Evolutionary conservation across 192 early-diverging fungal genomes (phyloP), one percentile per base, ranked within the genome.

Genomic region (Dispira parvispora): DNA sequence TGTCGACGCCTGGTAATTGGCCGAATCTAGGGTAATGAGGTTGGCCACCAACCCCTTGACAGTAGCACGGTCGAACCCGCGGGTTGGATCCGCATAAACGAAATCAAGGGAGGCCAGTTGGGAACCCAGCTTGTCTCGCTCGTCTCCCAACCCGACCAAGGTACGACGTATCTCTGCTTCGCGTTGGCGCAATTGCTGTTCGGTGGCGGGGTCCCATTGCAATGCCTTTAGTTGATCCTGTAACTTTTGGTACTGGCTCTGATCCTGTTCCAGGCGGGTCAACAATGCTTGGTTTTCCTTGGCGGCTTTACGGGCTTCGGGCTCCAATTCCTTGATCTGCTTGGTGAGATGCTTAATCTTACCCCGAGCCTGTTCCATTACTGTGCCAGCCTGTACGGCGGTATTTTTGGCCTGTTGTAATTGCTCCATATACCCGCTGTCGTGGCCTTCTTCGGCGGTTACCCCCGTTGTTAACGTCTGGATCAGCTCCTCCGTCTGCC

Each of bases 381-480:
- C 68, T 1, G 87, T 88, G 1, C 77, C 78, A 3, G 88, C 80
- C 25, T 83, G 71, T 23, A 72, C 77, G 10, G 76, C 80, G 14
- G 72, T 75, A 46, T 78, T 82, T 63, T 86, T 87, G 28, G 82
- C 84, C 52, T 79, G 82, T 69, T 89, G 82, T n/a, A 99, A 72
- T 67, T 97, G 96, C 73, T 96, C 88, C 84, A 92, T 85, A 63
- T 95, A 99, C 2, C 96, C 92, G 66, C 87, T 90, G 62, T 99
- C 90, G 62, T 92, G 84, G 8, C 94, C 92, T 67, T 94, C 90
- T 52, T 85, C 82, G 3, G 91, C 82, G 16, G 94, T 79, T 32
- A 99, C 71, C 25, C 96, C 96, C 0, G 94, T 99, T 1, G 91
- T 89, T 26, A 99, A 78, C 8, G 92, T 93, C 67, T 92, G 88